Evolutionary conservation across 2,329 filamentous ascomycete genomes (phyloP), one percentile per base, ranked within the genome.

Genomic region (Colletotrichum sansevieriae): DNA sequence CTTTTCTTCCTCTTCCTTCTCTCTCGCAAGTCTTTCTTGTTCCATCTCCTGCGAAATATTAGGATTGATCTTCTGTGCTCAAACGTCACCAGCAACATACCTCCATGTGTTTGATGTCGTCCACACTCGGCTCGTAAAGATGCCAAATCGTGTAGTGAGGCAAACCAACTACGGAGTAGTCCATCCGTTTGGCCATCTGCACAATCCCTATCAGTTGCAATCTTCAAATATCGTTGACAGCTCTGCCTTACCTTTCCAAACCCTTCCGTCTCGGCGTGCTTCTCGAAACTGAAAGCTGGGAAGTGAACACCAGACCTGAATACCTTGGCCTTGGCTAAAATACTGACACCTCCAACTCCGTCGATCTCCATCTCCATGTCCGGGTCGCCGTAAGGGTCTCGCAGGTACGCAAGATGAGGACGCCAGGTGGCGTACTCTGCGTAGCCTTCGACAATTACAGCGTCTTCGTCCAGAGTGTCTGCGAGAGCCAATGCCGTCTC

Each of bases 341-440:
- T 99, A 82, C 94, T 98, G 74, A 99, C 96, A 81, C 96, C 96
- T 58, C 96, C 95, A 54, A 99, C 95, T 73, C 96, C 96, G 74
- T 99, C 96, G 74, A 99, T 95, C 76, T 99, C 96, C 96, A 99
- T 98, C 78, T 99, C 96, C 91, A 98, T 98, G 77, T 99, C 96
- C 20, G 95, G 95, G 77, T 99, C 96, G 44, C 96, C 96, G 75
- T 97, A 98, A 2, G 96, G 96, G 77, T 99, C 96, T 68, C 96
- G 92, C 8, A 99, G 88, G 78, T 99, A 99, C 47, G 96, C 96
- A 76, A 99, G 85, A 86, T 99, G 96, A 47, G 96, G 96, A 72
- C 96, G 88, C 96, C 96, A 99, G 1, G 96, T 99, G 20, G 96
- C 96, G 78, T 99, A 99, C 82, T 99, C 96, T 68, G 96, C 96